phyloP scores from a whole-genome alignment of 805 yeast genomes.

The Metschnikowia borealis region DNA sequence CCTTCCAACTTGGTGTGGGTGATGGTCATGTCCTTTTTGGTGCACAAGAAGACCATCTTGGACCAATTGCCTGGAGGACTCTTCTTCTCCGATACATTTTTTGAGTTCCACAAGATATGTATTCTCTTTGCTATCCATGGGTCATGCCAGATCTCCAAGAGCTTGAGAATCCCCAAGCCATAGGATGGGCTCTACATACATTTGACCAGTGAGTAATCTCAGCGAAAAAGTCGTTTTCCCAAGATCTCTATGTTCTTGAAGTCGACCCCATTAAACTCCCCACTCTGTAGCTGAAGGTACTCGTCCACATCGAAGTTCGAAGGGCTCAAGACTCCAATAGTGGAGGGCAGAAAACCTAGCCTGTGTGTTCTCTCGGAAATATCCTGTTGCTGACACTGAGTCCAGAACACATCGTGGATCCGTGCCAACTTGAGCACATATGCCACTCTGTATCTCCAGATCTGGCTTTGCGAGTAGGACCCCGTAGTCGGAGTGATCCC shows the following conservation, averaged over 20 bases:
- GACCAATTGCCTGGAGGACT: constrained; percentile 65
- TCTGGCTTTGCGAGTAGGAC: constrained; percentile 6
- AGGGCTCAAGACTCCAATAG: constrained; percentile 40
- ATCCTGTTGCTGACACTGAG: constrained; percentile 26
- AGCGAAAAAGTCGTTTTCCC: constrained; percentile 1
- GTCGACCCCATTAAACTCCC: constrained; percentile 21
- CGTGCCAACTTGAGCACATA: constrained; percentile 23
- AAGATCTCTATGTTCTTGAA: constrained; percentile 22
- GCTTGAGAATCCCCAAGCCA: constrained; percentile 87
- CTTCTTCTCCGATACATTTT: constrained; percentile 47
- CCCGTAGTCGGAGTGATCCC: constrained; percentile 22
- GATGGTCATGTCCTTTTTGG: constrained; percentile 63
- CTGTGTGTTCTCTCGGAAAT: constrained; percentile 30
- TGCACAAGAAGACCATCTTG: constrained; percentile 46
- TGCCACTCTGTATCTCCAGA: constrained; percentile 18
- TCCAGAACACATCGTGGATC: constrained; percentile 38
- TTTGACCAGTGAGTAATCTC: background rate
- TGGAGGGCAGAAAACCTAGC: constrained; percentile 21
- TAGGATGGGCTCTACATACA: constrained; percentile 18
- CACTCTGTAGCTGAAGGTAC: constrained; percentile 26
- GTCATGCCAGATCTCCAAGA: constrained; percentile 86
- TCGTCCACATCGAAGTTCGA: constrained; percentile 25
- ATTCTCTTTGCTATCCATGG: constrained; percentile 72
- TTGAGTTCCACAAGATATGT: constrained; percentile 74
- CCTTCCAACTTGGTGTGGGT: constrained; percentile 84